Evolutionary conservation across 1,284 basidiomycete genomes (phyloP), one percentile per base, ranked within the genome.

Genomic region (Sporisorium scitamineum): DNA sequence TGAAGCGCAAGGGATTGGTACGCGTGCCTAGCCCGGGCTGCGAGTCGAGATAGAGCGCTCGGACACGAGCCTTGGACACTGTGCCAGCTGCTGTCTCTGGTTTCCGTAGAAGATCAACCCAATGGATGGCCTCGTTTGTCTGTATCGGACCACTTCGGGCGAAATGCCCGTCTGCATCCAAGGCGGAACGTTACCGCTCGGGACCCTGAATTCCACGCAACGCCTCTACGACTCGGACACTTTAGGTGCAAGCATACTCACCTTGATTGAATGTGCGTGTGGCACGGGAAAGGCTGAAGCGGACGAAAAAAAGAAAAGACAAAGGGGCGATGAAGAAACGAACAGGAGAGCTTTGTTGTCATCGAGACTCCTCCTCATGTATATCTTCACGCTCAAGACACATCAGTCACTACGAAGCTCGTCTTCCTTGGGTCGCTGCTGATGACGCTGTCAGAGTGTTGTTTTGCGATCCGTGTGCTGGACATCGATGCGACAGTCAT

Each of bases 81-180:
- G 24, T 34, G 56, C 44, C 44, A 2, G 27, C 34, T n/a, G 27
- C 41, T 24, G 51, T 24, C 18, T 34, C 51, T 54, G 27, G n/a
- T 20, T 10, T 18, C 11, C 27, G 18, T 31, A 42, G 22, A 26
- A 60, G 20, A 14, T 13, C 24, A 45, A 22, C 22, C 11, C 42
- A n/a, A 31, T 13, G 34, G n/a, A 52, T 48, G 32, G 18, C 60
- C 37, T 31, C 16, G 16, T 26, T 29, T 44, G 8, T 13, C n/a
- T 29, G 24, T 11, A 32, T 59, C 55, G 63, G 52, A 11, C 22
- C 44, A 59, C 47, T 60, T 66, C 63, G 63, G 63, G 26, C 63
- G 57, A 66, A n/a, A 55, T 53, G 57, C 37, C 57, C 57, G 51
- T 29, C 16, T 54, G 41, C 42, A 34, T 29, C 37, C 16, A n/a